phyloP scores from a whole-genome alignment of 306 rosid genomes.

The Prunus kanzakura region DNA sequence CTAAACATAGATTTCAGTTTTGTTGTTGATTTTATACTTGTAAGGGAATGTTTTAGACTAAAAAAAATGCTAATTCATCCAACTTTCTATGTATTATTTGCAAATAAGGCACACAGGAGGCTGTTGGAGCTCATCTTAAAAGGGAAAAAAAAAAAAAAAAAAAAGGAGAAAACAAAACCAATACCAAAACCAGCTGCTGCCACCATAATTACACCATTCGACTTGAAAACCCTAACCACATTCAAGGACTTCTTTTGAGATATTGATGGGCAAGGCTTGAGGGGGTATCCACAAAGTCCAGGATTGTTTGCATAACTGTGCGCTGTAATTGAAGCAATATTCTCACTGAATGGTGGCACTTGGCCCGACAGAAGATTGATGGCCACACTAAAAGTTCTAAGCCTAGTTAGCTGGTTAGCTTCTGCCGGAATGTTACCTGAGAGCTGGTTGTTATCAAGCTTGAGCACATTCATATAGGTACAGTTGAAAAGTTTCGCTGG shows the following conservation, averaged over 20 bases:
- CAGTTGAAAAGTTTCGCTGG: constrained; percentile 40
- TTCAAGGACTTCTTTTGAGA: too few relatives aligned
- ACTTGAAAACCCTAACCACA: not conserved
- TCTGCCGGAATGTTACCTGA: not conserved
- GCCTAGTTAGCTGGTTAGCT: not conserved
- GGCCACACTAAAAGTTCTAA: constrained; percentile 3
- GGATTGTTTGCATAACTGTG: not conserved
- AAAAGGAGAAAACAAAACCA: not conserved
- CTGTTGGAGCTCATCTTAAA: not conserved
- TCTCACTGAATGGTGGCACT: not conserved
- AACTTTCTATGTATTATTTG: too few relatives aligned
- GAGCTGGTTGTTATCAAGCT: constrained; percentile 10
- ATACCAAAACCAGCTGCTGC: constrained; percentile 1
- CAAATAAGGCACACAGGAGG: not conserved
- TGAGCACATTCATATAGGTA: not conserved
- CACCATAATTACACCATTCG: not conserved
- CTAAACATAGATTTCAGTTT: too few relatives aligned
- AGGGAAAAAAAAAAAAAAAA: too few relatives aligned
- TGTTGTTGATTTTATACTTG: too few relatives aligned
- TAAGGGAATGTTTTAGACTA: too few relatives aligned
- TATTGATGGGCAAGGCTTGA: not conserved
- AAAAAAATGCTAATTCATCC: too few relatives aligned
- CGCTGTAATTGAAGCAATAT: too few relatives aligned
- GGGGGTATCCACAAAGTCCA: constrained; percentile 13
- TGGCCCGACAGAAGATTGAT: constrained; percentile 1